Evolutionary conservation across 345 rosid species (phyloP).

Genomic region (Garcia nutans): DNA sequence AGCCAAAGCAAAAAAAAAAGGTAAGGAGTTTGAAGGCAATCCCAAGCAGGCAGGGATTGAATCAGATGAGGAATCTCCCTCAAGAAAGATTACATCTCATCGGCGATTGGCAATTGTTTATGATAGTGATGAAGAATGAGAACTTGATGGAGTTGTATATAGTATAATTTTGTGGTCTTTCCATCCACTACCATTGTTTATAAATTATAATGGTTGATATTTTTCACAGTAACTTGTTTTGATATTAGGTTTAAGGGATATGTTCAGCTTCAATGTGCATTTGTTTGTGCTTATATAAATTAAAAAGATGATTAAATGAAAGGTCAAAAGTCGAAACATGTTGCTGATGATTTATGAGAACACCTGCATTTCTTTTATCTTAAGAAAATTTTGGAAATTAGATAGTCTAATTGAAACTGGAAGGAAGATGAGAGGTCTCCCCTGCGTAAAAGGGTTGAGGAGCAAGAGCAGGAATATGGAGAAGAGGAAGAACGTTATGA

Average conservation of each 20-base stretch:
- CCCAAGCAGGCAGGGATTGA: slow-evolving; percentile 74
- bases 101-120: slow-evolving; percentile 82
- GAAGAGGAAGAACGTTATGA: slow-evolving; percentile 67
- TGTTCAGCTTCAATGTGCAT: not conserved
- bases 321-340: no score
- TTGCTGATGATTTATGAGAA: no score
- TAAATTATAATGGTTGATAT: not conserved
- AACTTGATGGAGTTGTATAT: not conserved
- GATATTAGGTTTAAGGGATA: not conserved
- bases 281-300: no score
- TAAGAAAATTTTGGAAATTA: no score
- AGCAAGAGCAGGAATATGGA: slow-evolving; percentile 75
- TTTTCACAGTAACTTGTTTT: not conserved
- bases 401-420: no score
- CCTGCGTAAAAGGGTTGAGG: slow-evolving; percentile 58
- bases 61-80: slow-evolving; percentile 88
- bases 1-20: slow-evolving; percentile 43
- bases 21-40: slow-evolving; percentile 51
- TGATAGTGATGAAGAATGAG: slow-evolving; percentile 85
- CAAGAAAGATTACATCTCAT: slow-evolving; percentile 66
- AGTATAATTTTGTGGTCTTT: not conserved
- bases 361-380: no score
- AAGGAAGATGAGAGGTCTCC: slow-evolving; percentile 65
- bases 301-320: no score
- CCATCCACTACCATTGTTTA: not conserved